A percentile compares a stretch with the other conserved stretches of the same genome.
Evolutionary conservation across 495 filamentous ascomycete species (phyloP).

Genomic region (Podospora bellae-mahoneyi): DNA sequence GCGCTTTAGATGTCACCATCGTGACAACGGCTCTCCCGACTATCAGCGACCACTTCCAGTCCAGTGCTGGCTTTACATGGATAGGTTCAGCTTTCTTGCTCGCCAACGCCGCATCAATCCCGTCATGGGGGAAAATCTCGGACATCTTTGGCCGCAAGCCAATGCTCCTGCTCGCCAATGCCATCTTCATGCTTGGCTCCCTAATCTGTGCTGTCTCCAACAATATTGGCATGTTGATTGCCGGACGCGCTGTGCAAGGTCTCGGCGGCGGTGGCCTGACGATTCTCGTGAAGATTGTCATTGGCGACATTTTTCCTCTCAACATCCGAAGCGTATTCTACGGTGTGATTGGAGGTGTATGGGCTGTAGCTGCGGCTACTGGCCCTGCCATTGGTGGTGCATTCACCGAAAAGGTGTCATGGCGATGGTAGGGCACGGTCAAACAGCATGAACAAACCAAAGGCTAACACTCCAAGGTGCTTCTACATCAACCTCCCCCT

Average conservation of each 20-base stretch:
- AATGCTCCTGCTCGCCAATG: background rate
- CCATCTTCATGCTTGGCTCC: background rate
- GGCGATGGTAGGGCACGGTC: background rate
- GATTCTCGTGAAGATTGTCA: background rate
- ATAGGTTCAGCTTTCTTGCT: background rate
- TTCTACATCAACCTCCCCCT: too few relatives aligned
- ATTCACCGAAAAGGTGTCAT: background rate
- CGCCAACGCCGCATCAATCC: background rate
- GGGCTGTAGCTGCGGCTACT: background rate
- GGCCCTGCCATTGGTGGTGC: background rate
- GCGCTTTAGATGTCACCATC: background rate
- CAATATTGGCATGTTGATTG: background rate
- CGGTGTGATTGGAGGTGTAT: background rate
- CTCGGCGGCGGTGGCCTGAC: background rate
- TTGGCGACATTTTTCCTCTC: background rate
- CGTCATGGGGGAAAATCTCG: background rate
- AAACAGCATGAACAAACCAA: too few relatives aligned
- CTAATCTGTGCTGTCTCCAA: background rate
- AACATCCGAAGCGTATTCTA: background rate
- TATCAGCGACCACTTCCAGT: background rate
- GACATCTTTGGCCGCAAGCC: conserved; percentile 3
- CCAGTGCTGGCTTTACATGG: background rate
- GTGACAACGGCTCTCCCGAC: background rate
- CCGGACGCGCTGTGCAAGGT: background rate
- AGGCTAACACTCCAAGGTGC: too few relatives aligned